A percentile compares a stretch with the other conserved stretches of the same genome.
These are phyloP conservation scores for Cyclotella cryptica DNA, from an alignment of 108 stramenopile species.

Conservation along the genomic window DNA sequence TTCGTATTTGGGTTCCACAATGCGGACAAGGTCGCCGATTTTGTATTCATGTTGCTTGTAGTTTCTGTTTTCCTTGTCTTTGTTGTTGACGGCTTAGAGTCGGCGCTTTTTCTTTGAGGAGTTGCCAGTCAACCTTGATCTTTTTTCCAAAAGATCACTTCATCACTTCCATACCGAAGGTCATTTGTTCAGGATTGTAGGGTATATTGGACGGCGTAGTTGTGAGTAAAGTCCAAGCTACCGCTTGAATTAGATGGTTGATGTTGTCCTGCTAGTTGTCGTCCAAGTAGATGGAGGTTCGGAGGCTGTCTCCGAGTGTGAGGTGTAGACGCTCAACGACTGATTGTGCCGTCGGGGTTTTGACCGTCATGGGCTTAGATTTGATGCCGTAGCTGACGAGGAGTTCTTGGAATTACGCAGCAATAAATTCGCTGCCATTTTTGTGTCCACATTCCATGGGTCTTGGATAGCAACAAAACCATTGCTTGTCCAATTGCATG, in stretches of 20 bases:
- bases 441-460: conserved; percentile 39
- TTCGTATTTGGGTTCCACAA: too few relatives aligned
- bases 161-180: conserved; percentile 17
- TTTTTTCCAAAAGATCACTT: conserved; percentile 20
- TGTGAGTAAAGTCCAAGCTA: too few relatives aligned
- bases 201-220: conserved; percentile 4
- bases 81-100: background rate
- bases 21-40: too few relatives aligned
- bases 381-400: conserved; percentile 39
- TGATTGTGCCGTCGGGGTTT: conserved; percentile 56
- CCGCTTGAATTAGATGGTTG: too few relatives aligned
- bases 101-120: too few relatives aligned
- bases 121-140: conserved; percentile 15
- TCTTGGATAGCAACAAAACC: conserved; percentile 56
- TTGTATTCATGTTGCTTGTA: too few relatives aligned
- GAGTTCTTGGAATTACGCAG: conserved; percentile 45
- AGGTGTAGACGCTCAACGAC: conserved; percentile 58
- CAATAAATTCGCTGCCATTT: conserved; percentile 58
- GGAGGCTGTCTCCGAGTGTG: conserved; percentile 5
- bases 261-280: background rate
- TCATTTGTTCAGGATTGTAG: too few relatives aligned
- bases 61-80: conserved; percentile 19
- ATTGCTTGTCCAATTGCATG: conserved; percentile 11
- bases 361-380: conserved; percentile 35
- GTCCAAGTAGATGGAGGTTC: conserved; percentile 7